Evolutionary conservation across 2,329 filamentous ascomycete genomes (phyloP).

Genomic region (Pseudogymnoascus sp.): DNA sequence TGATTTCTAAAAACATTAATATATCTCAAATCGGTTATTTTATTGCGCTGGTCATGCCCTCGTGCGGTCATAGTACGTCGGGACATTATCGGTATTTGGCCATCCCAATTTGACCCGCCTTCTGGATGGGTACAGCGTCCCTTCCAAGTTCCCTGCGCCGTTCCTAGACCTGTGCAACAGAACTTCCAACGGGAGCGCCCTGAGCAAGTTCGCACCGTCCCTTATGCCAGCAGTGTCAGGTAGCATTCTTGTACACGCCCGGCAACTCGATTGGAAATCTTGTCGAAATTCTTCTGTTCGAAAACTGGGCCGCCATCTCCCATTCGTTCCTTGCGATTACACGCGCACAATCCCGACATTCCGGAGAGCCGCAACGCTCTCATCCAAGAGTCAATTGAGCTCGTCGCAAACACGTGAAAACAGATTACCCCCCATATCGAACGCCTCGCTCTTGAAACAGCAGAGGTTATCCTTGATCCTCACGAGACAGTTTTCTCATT

Average conservation of each 20-base stretch:
- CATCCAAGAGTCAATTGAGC: background rate
- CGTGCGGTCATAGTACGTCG: background rate
- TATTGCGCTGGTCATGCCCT: background rate
- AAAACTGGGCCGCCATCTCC: background rate
- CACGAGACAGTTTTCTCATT: background rate
- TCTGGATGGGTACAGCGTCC: background rate
- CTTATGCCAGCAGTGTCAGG: background rate
- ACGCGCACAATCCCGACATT: constrained; percentile 2
- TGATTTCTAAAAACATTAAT: background rate
- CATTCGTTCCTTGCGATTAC: background rate
- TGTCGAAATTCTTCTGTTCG: background rate
- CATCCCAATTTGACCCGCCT: background rate
- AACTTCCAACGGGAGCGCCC: constrained; percentile 1
- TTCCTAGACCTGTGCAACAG: background rate
- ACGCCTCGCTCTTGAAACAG: background rate
- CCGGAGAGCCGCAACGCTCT: background rate
- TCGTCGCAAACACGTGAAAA: background rate
- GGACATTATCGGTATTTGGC: background rate
- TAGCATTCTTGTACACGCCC: background rate
- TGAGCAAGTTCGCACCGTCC: background rate
- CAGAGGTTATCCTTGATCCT: background rate
- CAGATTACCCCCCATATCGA: background rate
- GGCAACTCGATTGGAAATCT: background rate
- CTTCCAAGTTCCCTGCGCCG: background rate
- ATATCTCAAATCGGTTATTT: background rate